phyloP scores from a whole-genome alignment of 768 basidiomycete genomes.

The Suillus tomentosus region DNA sequence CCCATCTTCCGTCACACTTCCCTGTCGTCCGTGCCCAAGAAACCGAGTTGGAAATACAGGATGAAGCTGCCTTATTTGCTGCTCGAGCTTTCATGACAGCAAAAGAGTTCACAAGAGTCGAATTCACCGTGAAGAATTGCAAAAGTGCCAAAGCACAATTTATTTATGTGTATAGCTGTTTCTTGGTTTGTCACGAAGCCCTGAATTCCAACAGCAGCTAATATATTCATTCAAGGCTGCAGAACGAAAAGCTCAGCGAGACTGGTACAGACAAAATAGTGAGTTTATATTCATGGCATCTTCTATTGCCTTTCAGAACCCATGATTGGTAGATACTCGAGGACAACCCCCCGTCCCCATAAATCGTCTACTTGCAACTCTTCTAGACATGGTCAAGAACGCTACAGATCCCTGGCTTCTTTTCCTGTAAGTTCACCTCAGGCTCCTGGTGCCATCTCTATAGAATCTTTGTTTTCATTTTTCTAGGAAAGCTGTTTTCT shows the following conservation, averaged over 20 bases:
- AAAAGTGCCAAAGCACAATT: constrained; percentile 75
- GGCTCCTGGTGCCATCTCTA: constrained; percentile 9
- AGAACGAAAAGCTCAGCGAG: constrained; percentile 79
- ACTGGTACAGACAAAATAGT: constrained; percentile 87
- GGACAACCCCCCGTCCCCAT: constrained; percentile 69
- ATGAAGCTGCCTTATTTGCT: constrained; percentile 71
- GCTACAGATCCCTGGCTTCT: constrained; percentile 78
- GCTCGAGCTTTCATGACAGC: constrained; percentile 75
- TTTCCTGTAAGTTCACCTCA: constrained; percentile 62
- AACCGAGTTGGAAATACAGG: constrained; percentile 53
- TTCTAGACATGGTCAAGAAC: constrained; percentile 61
- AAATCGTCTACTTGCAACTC: constrained; percentile 55
- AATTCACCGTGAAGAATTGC: constrained; percentile 63
- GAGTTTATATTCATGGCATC: constrained; percentile 27
- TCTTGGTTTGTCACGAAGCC: constrained; percentile 62
- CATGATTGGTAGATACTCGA: constrained; percentile 53
- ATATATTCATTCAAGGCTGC: constrained; percentile 53
- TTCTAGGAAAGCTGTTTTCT: constrained; percentile 77
- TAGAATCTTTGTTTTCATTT: constrained; percentile 8
- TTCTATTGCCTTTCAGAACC: background rate
- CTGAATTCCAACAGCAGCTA: constrained; percentile 12
- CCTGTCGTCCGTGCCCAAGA: constrained; percentile 39
- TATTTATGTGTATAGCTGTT: constrained; percentile 77
- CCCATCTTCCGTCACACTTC: constrained; percentile 14
- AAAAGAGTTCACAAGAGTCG: constrained; percentile 77